A percentile compares a stretch with the other conserved stretches of the same genome.
phyloP scores from a whole-genome alignment of 768 basidiomycete species.

The Psilocybe azurescens region DNA sequence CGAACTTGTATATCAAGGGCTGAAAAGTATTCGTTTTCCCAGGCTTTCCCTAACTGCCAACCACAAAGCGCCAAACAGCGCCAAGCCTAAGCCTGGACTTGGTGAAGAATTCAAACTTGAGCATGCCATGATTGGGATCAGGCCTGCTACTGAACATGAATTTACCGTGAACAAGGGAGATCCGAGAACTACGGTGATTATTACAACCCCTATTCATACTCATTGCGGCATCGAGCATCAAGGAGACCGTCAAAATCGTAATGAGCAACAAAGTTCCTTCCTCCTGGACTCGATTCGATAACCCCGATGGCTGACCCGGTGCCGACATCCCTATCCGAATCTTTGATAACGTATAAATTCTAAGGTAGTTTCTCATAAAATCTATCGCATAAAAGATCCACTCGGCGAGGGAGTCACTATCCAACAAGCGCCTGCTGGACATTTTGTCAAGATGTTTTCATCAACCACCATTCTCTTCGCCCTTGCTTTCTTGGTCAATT shows the following conservation, averaged over 20 bases:
- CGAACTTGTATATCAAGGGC: too few species aligned
- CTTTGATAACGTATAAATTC: neutral
- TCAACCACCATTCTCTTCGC: neutral
- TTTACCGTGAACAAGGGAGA: too few species aligned
- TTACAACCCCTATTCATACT: too few species aligned
- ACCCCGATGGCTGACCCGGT: neutral
- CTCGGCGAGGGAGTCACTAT: neutral
- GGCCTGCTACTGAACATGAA: too few species aligned
- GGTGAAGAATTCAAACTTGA: too few species aligned
- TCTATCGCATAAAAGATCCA: neutral
- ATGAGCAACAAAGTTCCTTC: neutral
- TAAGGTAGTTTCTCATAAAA: neutral
- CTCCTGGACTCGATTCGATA: neutral
- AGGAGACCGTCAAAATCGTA: neutral
- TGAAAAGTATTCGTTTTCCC: too few species aligned
- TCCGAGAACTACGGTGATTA: too few species aligned
- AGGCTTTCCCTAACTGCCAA: neutral
- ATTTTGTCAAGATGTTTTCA: neutral
- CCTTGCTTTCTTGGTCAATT: neutral
- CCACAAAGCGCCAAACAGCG: neutral
- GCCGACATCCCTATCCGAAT: neutral
- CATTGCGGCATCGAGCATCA: neutral
- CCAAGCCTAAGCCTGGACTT: too few species aligned
- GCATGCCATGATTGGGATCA: too few species aligned
- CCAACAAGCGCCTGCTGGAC: neutral